phyloP scores from a whole-genome alignment of 306 rosid species.

The Vigna angularis region DNA sequence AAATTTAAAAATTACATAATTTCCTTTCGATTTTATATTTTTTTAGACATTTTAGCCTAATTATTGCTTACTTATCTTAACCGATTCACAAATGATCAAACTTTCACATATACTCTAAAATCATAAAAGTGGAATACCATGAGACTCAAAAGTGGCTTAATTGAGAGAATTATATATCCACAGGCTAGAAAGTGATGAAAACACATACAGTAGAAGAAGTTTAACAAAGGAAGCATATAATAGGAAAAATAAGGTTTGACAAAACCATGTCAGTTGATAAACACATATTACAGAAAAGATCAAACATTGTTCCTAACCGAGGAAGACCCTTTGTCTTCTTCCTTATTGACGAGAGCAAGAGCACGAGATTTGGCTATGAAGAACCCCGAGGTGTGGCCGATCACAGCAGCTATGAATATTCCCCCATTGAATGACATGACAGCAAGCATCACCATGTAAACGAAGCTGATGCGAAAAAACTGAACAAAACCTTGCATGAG shows the following conservation, averaged over 20 bases:
- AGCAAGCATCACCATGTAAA: slow-evolving; percentile 73
- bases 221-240: not conserved
- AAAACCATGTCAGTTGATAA: not conserved
- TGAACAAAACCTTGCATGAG: slow-evolving; percentile 43
- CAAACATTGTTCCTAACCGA: slow-evolving; percentile 31
- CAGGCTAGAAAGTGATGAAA: not conserved
- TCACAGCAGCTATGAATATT: slow-evolving; percentile 70
- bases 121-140: not conserved
- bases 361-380: slow-evolving; percentile 54
- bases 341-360: slow-evolving; percentile 37
- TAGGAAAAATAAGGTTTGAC: not conserved
- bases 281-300: not conserved
- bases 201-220: not conserved
- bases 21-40: too few species aligned
- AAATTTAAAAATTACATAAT: too few species aligned
- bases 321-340: not conserved
- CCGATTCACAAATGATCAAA: not conserved
- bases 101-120: not conserved
- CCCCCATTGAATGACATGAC: slow-evolving; percentile 82
- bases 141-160: not conserved
- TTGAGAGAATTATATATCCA: not conserved
- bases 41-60: too few species aligned
- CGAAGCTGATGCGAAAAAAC: slow-evolving; percentile 52
- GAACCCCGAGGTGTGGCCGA: slow-evolving; percentile 73
- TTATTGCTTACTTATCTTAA: not conserved